Evolutionary conservation across 164 flowering plant genomes (phyloP).

Genomic region (Tetracentron sinense): DNA sequence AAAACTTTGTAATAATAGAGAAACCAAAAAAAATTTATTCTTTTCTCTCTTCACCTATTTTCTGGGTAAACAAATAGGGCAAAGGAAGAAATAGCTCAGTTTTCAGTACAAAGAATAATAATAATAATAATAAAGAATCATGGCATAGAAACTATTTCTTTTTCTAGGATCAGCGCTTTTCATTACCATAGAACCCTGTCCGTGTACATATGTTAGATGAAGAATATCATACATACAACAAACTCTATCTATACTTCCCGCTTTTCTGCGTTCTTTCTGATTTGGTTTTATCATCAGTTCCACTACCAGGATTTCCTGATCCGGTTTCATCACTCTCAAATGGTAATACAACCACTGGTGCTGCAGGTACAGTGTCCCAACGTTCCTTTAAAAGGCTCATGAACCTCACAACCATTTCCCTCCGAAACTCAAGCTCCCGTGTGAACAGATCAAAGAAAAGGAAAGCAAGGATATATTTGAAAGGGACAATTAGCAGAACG

Average conservation of each 20-base stretch:
- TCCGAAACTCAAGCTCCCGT: slow-evolving; percentile 71
- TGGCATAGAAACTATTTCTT: too few species aligned
- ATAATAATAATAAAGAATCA: too few species aligned
- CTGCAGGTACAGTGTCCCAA: slow-evolving; percentile 82
- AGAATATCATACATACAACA: background rate
- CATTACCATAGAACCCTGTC: background rate
- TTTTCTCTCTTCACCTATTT: too few species aligned
- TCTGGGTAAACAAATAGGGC: too few species aligned
- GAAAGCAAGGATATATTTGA: slow-evolving; percentile 66
- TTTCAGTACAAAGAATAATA: too few species aligned
- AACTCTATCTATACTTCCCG: slow-evolving; percentile 12
- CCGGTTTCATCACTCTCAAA: slow-evolving; percentile 40
- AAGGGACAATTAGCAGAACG: slow-evolving; percentile 62
- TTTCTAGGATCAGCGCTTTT: background rate
- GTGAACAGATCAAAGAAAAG: slow-evolving; percentile 76
- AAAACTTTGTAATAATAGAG: too few species aligned
- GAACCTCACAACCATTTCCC: slow-evolving; percentile 64
- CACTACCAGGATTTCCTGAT: slow-evolving; percentile 19
- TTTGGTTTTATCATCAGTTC: slow-evolving; percentile 22
- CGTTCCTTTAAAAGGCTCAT: slow-evolving; percentile 67
- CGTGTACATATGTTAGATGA: slow-evolving; percentile 1
- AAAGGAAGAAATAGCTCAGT: too few species aligned
- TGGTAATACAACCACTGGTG: slow-evolving; percentile 81
- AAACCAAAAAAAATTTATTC: too few species aligned
- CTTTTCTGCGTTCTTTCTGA: slow-evolving; percentile 21